These are phyloP conservation scores for Phalaenopsis equestris DNA, from an alignment of 106 monocot genomes.

Conservation along the genomic window DNA sequence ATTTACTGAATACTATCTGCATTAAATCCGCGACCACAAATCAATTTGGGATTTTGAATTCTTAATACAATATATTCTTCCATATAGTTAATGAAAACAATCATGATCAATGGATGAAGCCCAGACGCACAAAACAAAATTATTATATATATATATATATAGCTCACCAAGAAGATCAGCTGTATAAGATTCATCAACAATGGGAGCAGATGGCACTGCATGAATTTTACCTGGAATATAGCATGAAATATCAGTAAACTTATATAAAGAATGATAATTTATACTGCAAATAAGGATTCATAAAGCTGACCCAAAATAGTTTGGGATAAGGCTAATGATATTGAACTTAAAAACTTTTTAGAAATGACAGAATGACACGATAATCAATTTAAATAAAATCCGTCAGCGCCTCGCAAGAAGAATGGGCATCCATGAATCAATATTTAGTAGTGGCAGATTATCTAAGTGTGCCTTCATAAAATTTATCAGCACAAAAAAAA, in stretches of 20 bases:
- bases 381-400: neutral
- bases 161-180: constrained; percentile 23
- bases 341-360: neutral
- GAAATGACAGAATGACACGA: neutral
- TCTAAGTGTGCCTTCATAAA: neutral
- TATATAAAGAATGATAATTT: neutral
- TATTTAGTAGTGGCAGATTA: neutral
- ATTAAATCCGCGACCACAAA: too few relatives aligned
- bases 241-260: constrained; percentile 1
- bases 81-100: neutral
- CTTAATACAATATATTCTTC: neutral
- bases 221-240: constrained; percentile 24
- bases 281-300: neutral
- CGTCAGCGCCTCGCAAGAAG: neutral
- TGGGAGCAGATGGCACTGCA: constrained; percentile 29
- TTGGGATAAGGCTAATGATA: too few relatives aligned
- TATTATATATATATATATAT: neutral
- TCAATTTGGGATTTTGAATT: too few relatives aligned
- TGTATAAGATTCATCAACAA: constrained; percentile 17
- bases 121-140: neutral
- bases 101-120: neutral
- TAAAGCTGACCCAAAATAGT: neutral
- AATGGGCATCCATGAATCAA: too few relatives aligned
- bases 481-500: neutral
- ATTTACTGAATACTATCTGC: too few relatives aligned